phyloP scores from a whole-genome alignment of 2,329 filamentous ascomycete genomes.

The Penicillium concentricum region DNA sequence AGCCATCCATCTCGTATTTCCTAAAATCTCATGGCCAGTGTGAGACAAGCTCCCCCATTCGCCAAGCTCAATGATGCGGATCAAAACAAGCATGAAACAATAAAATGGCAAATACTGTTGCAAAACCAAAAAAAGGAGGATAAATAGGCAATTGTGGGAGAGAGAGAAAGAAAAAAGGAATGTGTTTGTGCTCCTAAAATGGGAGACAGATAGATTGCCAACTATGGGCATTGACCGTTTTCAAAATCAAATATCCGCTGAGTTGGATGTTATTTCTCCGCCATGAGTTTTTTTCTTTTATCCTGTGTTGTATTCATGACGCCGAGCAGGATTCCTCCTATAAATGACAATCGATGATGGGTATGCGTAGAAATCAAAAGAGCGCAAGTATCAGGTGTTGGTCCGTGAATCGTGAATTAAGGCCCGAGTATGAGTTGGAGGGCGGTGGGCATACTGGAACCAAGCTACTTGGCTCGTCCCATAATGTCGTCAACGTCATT shows the following conservation, averaged over 20 bases:
- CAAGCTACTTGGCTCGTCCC: conserved; percentile 40
- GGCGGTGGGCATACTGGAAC: background rate
- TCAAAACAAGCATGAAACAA: background rate
- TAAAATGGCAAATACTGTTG: background rate
- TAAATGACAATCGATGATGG: conserved; percentile 22
- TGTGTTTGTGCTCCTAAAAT: background rate
- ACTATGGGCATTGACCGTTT: background rate
- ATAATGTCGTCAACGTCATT: conserved; percentile 82
- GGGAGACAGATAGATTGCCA: background rate
- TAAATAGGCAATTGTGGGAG: background rate
- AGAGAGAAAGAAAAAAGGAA: background rate
- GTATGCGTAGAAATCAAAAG: conserved; percentile 27
- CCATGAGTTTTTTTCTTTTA: conserved; percentile 7
- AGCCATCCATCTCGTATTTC: background rate
- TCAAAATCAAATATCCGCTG: background rate
- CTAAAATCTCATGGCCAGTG: background rate
- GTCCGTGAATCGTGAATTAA: conserved; percentile 23
- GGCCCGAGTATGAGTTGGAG: background rate
- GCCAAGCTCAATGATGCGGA: background rate
- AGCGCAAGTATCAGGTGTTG: conserved; percentile 8
- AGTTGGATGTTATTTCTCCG: background rate
- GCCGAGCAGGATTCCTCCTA: conserved; percentile 16
- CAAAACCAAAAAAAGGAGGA: background rate
- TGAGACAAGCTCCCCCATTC: conserved; percentile 4
- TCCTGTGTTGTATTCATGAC: conserved; percentile 19